A percentile compares a stretch with the other conserved stretches of the same genome.
These are phyloP conservation scores for Rhynchosporium secalis DNA, from an alignment of 2,329 filamentous ascomycete species.

Conservation along the genomic window DNA sequence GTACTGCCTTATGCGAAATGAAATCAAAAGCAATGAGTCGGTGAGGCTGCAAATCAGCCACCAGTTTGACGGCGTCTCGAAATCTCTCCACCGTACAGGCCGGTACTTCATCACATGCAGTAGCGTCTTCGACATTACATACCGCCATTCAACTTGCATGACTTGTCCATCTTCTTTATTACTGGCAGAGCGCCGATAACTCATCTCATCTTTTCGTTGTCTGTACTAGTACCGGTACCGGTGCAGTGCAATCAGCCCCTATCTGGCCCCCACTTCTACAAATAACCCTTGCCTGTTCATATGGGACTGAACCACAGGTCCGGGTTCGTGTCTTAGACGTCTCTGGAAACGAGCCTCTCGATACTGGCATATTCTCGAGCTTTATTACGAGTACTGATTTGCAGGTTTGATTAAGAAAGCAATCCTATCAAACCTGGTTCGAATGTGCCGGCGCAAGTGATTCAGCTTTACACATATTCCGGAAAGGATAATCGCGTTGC, in stretches of 20 bases:
- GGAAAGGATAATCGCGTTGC: not conserved
- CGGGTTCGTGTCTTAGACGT: not conserved
- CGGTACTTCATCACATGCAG: not conserved
- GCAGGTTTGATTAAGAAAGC: not conserved
- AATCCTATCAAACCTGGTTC: not conserved
- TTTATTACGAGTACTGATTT: not conserved
- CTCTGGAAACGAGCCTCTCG: not conserved
- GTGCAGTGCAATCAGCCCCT: not conserved
- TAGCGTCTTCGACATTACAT: not conserved
- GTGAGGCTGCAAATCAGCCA: constrained; percentile 10
- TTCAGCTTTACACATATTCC: not conserved
- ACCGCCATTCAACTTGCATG: constrained; percentile 2
- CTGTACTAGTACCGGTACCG: not conserved
- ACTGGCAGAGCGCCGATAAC: not conserved
- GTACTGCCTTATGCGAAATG: not conserved
- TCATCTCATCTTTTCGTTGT: not conserved
- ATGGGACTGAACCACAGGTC: constrained; percentile 1
- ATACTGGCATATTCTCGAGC: too few relatives aligned
- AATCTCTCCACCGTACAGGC: not conserved
- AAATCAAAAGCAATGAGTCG: constrained; percentile 3
- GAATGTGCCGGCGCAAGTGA: constrained; percentile 5
- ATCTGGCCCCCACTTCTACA: not conserved
- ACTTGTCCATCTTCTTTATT: not conserved
- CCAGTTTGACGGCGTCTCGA: not conserved
- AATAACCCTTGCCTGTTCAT: not conserved